Percentiles rank a stretch among this genome's conserved stretches.
Evolutionary conservation across 2,329 filamentous ascomycete genomes (phyloP).

Genomic region (Botryotinia narcissicola): DNA sequence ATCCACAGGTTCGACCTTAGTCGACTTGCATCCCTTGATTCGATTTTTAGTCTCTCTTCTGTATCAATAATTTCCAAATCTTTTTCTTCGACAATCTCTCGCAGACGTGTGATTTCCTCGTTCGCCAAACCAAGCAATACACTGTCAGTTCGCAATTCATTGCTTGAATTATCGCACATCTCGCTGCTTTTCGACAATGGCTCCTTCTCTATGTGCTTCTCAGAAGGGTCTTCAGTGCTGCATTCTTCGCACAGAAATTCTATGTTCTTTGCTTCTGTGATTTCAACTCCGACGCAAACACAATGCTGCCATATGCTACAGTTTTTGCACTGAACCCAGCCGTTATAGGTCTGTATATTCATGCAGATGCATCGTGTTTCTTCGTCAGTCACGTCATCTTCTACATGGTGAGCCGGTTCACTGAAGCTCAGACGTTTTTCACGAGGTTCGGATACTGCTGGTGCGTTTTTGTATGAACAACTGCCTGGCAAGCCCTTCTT

Average conservation of each 20-base stretch:
- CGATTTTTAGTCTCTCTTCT: not conserved
- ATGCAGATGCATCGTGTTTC: not conserved
- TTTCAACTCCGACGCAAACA: not conserved
- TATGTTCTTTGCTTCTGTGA: not conserved
- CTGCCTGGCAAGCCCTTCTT: not conserved
- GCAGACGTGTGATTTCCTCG: not conserved
- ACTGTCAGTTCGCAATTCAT: not conserved
- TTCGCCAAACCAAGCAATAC: not conserved
- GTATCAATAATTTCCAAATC: not conserved
- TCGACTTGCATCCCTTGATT: not conserved
- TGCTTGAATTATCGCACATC: not conserved
- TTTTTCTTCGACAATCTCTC: not conserved
- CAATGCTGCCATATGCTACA: conserved; percentile 3
- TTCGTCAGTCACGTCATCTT: not conserved
- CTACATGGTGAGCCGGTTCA: not conserved
- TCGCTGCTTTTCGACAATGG: not conserved
- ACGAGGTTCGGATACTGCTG: not conserved
- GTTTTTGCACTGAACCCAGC: conserved; percentile 5
- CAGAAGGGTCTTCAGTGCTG: not conserved
- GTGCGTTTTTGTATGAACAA: not conserved
- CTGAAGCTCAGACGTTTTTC: not conserved
- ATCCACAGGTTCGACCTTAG: not conserved
- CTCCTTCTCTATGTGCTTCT: not conserved
- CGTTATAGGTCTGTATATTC: not conserved
- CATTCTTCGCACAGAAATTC: not conserved